Base-by-base conservation (phyloP, 2,329 filamentous ascomycete species). In the Aspergillus intermedius region DNA sequence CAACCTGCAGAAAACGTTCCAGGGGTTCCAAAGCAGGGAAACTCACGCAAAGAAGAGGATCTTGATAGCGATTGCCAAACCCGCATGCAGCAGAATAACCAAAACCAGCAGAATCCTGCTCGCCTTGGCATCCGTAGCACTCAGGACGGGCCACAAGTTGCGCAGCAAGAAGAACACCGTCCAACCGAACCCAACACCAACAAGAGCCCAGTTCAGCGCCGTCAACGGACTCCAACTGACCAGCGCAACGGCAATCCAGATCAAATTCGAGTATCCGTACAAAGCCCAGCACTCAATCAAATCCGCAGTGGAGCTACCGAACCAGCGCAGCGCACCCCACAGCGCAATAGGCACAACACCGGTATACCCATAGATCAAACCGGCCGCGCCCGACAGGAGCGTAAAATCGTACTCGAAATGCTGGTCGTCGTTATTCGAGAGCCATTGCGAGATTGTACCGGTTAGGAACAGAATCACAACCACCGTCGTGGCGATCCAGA, bases 401-500 rank as follows among this genome's bases (percentile, higher is more conserved):
- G 79, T 83, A 62, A 98, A 98, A 65, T 97, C 90, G 70, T 97
- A 97, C 42, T 84, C 83, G 68, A 96, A 96, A 49, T 87, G 83
- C 19, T 81, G 73, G 44, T 78, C 79, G 47, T 81, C 79, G 40
- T 80, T 80, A 21, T 78, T 78, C 22, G 87, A 82, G 44, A 96
- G 74, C 69, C 95, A 97, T 70, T 93, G 86, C 65, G 86, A 94
- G 56, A 98, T 95, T 0, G 93, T 97, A 10, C 93, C 93, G 1
- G 91, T 93, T 41, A 98, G 69, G 72, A 98, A 98, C 28, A 98
- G 74, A 51, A 98, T 97, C 54, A 98, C 80, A 10, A 98, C 86
- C 8, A 98, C 93, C 0, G 93, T 97, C 0, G 93, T 97, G 8
- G 93, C 93, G 72, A 98, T 97, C 93, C 93, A 98, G 66, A 97